Base-by-base conservation (phyloP, 1,284 basidiomycete genomes). In the Puccinia horiana region DNA sequence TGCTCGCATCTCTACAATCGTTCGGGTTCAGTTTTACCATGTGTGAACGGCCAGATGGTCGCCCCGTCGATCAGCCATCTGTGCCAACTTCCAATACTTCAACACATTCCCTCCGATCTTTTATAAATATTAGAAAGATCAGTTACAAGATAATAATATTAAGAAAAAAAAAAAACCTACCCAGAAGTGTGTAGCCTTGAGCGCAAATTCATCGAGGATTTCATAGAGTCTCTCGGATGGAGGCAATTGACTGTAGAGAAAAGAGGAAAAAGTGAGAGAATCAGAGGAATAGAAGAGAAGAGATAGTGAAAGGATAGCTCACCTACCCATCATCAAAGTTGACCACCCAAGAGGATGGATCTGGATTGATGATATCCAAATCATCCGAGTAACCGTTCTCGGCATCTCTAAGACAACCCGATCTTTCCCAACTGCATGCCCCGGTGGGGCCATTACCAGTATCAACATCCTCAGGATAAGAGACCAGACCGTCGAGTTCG, bases 291-390 rank as follows among this genome's bases (percentile, higher is more conserved):
- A 23, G 4, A 44, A n/a, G n/a, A n/a, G n/a, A n/a, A n/a, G n/a
- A n/a, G n/a, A n/a, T n/a, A n/a, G n/a, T n/a, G n/a, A n/a, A n/a
- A n/a, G n/a, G 8, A n/a, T 63, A 47, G 49, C 42, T 69, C 20
- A 80, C 49, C 58, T 76, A 81, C 80, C 80, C 80, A 69, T 81
- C 80, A 69, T 81, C 80, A 56, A 81, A 81, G n/a, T 65, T 81
- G 9, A 81, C 70, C 1, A 75, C 72, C 80, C 80, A 81, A 29
- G 70, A 67, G 32, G n/a, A 29, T 26, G 63, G 49, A 54, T 81
- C 58, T 1, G 72, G n/a, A 69, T 81, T 20, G 16, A 81, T 20
- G 20, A 81, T 49, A 44, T 81, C 80, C 11, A 75, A 26, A 47
- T 73, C 40, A 1, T 47, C 5, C 5, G 14, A 14, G 58, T 73